Evolutionary conservation across 768 basidiomycete species (phyloP).

Genomic region (Amanita brunnescens): DNA sequence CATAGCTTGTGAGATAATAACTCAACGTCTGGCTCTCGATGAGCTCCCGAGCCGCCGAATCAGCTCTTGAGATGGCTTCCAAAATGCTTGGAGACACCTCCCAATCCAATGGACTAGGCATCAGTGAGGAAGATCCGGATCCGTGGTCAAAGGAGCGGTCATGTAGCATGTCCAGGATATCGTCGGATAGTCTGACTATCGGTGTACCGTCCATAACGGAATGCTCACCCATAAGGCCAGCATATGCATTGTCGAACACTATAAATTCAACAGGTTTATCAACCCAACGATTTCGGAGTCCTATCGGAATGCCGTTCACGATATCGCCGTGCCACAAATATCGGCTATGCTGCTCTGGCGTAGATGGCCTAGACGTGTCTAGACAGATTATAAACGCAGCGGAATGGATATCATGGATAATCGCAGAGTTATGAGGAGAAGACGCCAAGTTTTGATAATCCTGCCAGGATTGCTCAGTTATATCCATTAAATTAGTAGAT

Average conservation of each 20-base stretch:
- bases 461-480: slow-evolving; percentile 23
- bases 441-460: slow-evolving; percentile 56
- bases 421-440: slow-evolving; percentile 49
- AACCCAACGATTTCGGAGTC: slow-evolving; percentile 74
- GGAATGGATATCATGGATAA: slow-evolving; percentile 71
- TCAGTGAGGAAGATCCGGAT: slow-evolving; percentile 15
- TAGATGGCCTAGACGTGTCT: slow-evolving; percentile 50
- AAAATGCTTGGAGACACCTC: slow-evolving; percentile 39
- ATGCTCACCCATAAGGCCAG: slow-evolving; percentile 91
- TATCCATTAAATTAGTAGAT: not conserved
- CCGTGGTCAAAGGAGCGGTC: slow-evolving; percentile 60
- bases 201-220: slow-evolving; percentile 90
- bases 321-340: slow-evolving; percentile 77
- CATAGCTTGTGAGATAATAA: slow-evolving; percentile 64
- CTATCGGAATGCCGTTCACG: slow-evolving; percentile 34
- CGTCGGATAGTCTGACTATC: slow-evolving; percentile 62
- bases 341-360: slow-evolving; percentile 53
- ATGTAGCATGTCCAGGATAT: slow-evolving; percentile 52
- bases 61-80: slow-evolving; percentile 49
- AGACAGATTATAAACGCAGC: slow-evolving; percentile 81
- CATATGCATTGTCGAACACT: slow-evolving; percentile 71
- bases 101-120: slow-evolving; percentile 55
- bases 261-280: slow-evolving; percentile 89
- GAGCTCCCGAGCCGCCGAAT: slow-evolving; percentile 45
- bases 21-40: slow-evolving; percentile 54